Evolutionary conservation across 2,329 filamentous ascomycete species (phyloP).

Genomic region (Talaromyces sp.): DNA sequence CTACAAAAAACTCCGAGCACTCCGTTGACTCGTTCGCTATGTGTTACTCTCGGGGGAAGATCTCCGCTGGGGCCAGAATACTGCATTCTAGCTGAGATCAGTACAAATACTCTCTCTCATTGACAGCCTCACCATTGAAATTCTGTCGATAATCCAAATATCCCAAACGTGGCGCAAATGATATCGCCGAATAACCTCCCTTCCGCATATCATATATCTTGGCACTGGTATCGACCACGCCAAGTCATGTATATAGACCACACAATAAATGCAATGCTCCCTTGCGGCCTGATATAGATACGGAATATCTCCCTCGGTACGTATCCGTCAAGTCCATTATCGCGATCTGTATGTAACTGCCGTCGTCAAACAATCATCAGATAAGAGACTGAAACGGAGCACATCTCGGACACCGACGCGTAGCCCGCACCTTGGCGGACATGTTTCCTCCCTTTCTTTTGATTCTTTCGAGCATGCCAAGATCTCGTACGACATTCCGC

Average conservation of each 20-base stretch:
- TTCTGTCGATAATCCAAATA: neutral
- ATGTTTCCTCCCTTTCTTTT: neutral
- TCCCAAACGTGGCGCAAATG: neutral
- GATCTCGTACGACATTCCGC: slow-evolving; percentile 14
- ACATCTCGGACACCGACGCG: neutral
- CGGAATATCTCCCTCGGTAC: neutral
- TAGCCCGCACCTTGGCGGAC: neutral
- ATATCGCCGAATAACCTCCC: neutral
- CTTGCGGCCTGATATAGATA: neutral
- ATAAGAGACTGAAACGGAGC: neutral
- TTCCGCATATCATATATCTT: neutral
- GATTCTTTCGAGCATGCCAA: slow-evolving; percentile 10
- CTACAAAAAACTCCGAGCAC: slow-evolving; percentile 1
- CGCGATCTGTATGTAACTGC: neutral
- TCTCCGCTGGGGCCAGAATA: neutral
- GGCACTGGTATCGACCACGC: neutral
- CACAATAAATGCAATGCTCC: neutral
- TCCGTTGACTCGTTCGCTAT: neutral
- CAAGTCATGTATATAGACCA: neutral
- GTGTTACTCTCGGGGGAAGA: neutral
- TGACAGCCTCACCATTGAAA: neutral
- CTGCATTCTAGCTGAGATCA: neutral
- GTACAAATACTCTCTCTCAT: neutral
- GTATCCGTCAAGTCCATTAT: neutral
- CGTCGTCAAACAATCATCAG: neutral